These are phyloP conservation scores for Przewalskia tangutica DNA, from an alignment of 257 asterid species.

Conservation along the genomic window DNA sequence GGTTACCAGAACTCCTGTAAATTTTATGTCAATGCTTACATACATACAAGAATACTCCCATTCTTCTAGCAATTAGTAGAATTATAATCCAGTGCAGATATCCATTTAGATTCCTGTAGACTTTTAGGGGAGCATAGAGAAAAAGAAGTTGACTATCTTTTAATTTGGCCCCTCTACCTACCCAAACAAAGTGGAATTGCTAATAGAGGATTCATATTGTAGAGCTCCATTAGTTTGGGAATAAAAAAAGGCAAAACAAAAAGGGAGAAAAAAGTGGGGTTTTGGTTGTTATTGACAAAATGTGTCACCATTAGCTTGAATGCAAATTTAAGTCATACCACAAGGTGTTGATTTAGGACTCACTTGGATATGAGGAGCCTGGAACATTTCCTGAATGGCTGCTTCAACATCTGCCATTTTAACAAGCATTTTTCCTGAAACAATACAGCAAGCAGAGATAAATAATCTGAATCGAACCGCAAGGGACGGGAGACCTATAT, in stretches of 20 bases:
- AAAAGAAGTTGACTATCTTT: background rate
- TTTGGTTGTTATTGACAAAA: background rate
- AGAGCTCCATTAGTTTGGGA: background rate
- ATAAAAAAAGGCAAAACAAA: background rate
- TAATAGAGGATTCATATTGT: background rate
- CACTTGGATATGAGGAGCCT: constrained; percentile 97
- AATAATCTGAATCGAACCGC: background rate
- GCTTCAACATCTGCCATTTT: constrained; percentile 73
- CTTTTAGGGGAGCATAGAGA: background rate
- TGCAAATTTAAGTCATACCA: background rate
- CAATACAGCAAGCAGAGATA: background rate
- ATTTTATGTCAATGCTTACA: too few relatives aligned
- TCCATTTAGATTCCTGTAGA: background rate
- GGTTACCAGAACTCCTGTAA: too few relatives aligned
- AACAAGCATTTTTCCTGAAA: constrained; percentile 48
- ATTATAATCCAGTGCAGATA: background rate
- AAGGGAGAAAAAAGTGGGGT: background rate
- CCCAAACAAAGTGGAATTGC: background rate
- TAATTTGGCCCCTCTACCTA: background rate
- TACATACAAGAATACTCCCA: background rate
- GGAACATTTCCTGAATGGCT: constrained; percentile 90
- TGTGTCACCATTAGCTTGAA: background rate
- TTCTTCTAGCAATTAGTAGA: background rate
- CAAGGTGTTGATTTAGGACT: constrained; percentile 10
- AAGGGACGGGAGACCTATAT: background rate